Percentiles rank a stretch among this genome's conserved stretches.
phyloP scores from a whole-genome alignment of 495 filamentous ascomycete species.

The Astrothelium macrocarpum region DNA sequence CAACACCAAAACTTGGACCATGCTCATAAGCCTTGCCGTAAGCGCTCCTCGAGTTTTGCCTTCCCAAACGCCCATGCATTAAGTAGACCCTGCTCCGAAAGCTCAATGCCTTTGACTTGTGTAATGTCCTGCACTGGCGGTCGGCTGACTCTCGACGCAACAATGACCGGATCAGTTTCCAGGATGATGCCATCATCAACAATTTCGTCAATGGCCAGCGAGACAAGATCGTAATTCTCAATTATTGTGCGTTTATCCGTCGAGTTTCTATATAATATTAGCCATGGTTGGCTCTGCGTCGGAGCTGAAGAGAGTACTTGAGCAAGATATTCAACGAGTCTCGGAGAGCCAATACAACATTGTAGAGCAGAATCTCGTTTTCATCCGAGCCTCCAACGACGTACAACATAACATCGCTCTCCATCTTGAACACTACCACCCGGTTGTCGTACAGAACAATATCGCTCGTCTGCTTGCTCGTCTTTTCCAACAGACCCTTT shows the following conservation, averaged over 20 bases:
- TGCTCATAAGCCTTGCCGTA: conserved; percentile 63
- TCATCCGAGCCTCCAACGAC: conserved; percentile 87
- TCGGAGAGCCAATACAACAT: conserved; percentile 76
- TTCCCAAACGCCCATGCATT: conserved; percentile 95
- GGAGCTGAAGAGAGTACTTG: conserved; percentile 52
- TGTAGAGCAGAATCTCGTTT: conserved; percentile 94
- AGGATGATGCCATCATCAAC: conserved; percentile 94
- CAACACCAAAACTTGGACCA: not conserved
- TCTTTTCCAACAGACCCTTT: conserved; percentile 92
- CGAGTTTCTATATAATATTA: conserved; percentile 53
- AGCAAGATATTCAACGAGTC: conserved; percentile 86
- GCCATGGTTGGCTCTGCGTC: not conserved
- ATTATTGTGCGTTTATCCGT: conserved; percentile 95
- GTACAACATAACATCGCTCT: conserved; percentile 95
- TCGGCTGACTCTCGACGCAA: conserved; percentile 80
- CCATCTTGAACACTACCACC: conserved; percentile 93
- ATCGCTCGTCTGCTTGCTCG: conserved; percentile 86
- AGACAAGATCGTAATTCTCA: conserved; percentile 91
- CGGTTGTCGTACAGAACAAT: conserved; percentile 94
- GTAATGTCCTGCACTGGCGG: conserved; percentile 85
- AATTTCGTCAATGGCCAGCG: conserved; percentile 89
- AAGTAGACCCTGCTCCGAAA: conserved; percentile 89
- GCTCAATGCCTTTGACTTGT: conserved; percentile 82
- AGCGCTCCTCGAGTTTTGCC: conserved; percentile 77
- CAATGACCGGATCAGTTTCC: conserved; percentile 88